Percentiles rank a stretch among this genome's conserved stretches.
Evolutionary conservation across 1,284 basidiomycete species (phyloP).

Genomic region (Vanrija pseudolonga): DNA sequence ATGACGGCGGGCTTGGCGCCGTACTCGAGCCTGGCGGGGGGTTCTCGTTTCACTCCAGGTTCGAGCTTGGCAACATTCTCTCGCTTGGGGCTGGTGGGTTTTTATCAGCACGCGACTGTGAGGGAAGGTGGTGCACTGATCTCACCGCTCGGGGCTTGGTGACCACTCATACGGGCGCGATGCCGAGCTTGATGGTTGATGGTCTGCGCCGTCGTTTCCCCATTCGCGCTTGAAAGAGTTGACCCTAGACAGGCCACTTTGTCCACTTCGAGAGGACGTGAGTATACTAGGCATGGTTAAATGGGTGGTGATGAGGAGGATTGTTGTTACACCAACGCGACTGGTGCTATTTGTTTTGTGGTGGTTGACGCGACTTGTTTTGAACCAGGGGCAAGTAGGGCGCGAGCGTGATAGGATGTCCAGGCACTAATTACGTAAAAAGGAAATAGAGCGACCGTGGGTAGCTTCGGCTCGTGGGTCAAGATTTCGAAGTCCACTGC

Average conservation of each 20-base stretch:
- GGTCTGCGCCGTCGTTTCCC: slow-evolving; percentile 28
- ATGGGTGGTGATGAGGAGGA: background rate
- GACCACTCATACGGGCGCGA: slow-evolving; percentile 24
- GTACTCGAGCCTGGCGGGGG: background rate
- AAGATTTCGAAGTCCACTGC: background rate
- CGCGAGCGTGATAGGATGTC: no score
- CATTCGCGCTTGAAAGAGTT: slow-evolving; percentile 42
- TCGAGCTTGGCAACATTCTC: slow-evolving; percentile 2
- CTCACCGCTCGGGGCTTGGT: slow-evolving; percentile 22
- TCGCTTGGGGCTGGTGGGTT: background rate
- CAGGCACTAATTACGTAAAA: no score
- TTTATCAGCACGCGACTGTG: background rate
- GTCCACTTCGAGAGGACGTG: no score
- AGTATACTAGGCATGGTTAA: no score
- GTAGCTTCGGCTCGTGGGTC: background rate
- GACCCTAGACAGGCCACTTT: slow-evolving; percentile 27
- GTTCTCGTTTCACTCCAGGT: background rate
- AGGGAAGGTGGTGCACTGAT: background rate
- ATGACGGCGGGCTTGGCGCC: no score
- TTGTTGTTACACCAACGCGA: no score
- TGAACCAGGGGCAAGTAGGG: no score
- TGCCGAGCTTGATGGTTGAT: slow-evolving; percentile 6
- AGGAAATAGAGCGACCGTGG: background rate
- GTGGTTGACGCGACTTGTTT: no score
- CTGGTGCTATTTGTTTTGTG: no score